Evolutionary conservation across 2,329 filamentous ascomycete species (phyloP).

Genomic region (Pseudogymnoascus sp.): DNA sequence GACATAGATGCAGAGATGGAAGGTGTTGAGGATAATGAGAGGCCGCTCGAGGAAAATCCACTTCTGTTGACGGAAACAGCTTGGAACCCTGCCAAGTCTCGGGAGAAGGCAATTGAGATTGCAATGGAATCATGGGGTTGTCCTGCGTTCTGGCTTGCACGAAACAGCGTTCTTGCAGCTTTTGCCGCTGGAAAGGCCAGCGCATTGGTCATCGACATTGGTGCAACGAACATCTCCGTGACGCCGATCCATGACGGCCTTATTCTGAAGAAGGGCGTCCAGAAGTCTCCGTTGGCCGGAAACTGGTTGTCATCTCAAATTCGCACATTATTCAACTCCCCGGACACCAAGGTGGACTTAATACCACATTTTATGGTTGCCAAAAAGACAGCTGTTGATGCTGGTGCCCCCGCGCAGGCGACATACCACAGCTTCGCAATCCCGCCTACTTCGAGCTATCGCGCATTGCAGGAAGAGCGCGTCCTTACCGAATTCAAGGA

Average conservation of each 20-base stretch:
- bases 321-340: conserved; percentile 65
- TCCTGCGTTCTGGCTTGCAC: conserved; percentile 87
- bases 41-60: conserved; percentile 79
- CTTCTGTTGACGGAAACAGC: conserved; percentile 88
- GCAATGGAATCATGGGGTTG: conserved; percentile 96
- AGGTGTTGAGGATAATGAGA: conserved; percentile 53
- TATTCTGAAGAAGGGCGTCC: conserved; percentile 82
- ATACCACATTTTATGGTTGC: conserved; percentile 82
- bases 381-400: conserved; percentile 82
- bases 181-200: conserved; percentile 92
- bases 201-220: conserved; percentile 85
- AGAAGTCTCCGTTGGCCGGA: conserved; percentile 76
- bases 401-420: conserved; percentile 68
- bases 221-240: conserved; percentile 79
- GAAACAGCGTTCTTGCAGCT: conserved; percentile 79
- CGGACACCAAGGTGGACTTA: conserved; percentile 61
- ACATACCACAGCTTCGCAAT: conserved; percentile 61
- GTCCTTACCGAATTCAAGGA: conserved; percentile 96
- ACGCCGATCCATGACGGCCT: conserved; percentile 91
- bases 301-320: conserved; percentile 87
- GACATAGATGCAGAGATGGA: conserved; percentile 54
- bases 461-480: conserved; percentile 79
- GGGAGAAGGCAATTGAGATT: conserved; percentile 92
- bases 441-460: conserved; percentile 61
- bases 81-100: conserved; percentile 80